Percentiles rank a stretch among this genome's conserved stretches.
These are phyloP conservation scores for Theileria sp. DNA, from an alignment of 169 alveolate genomes.

Conservation along the genomic window DNA sequence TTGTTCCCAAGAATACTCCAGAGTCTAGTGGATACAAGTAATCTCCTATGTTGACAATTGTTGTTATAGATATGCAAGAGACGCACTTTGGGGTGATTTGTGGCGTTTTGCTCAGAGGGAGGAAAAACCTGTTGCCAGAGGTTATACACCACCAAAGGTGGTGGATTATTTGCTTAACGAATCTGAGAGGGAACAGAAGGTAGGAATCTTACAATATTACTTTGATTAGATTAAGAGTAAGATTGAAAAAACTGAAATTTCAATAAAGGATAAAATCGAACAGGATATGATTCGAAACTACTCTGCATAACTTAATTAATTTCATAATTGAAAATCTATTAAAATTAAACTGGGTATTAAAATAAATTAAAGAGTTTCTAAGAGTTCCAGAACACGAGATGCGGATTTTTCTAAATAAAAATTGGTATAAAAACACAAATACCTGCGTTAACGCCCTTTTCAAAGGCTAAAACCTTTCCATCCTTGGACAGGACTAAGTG, in stretches of 20 bases:
- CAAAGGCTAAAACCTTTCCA: conserved; percentile 58
- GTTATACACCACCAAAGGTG: conserved; percentile 73
- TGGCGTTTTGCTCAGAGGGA: conserved; percentile 84
- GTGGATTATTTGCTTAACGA: conserved; percentile 65
- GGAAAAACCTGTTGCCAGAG: conserved; percentile 82
- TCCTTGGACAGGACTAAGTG: conserved; percentile 66
- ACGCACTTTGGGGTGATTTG: conserved; percentile 88
- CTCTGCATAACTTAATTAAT: conserved; percentile 6
- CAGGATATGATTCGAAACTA: conserved; percentile 49
- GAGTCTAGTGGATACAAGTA: conserved; percentile 71
- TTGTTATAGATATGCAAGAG: conserved; percentile 64
- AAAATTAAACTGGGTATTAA: neutral
- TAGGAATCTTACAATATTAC: conserved; percentile 1
- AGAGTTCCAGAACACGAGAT: conserved; percentile 22
- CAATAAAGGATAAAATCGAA: conserved; percentile 37
- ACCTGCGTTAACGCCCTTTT: conserved; percentile 71
- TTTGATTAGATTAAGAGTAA: neutral
- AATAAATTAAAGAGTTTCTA: conserved; percentile 5
- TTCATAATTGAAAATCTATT: neutral
- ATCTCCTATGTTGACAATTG: neutral
- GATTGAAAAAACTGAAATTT: conserved; percentile 8
- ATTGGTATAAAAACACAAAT: neutral
- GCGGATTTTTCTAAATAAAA: conserved; percentile 20
- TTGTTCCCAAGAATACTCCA: conserved; percentile 76
- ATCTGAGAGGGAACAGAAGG: conserved; percentile 63